Base-by-base conservation (phyloP, 2,329 filamentous ascomycete genomes). In the Tolypocladium sp. region DNA sequence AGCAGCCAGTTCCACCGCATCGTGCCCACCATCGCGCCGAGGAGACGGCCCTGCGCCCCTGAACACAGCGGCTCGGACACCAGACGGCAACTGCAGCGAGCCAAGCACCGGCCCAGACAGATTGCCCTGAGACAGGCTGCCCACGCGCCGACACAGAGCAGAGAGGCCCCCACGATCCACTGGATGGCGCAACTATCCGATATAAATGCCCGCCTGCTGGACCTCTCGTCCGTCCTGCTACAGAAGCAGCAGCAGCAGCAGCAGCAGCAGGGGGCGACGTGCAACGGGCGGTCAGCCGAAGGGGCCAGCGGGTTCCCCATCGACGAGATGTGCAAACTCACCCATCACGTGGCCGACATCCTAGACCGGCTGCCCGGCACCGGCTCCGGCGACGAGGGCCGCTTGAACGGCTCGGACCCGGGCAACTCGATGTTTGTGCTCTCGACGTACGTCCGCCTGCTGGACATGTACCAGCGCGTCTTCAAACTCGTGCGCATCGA, bases 291-390 rank as follows among this genome's bases (percentile, higher is more conserved):
- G 65, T 59, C 64, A 60, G 59, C 67, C 62, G 41, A 33, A 42
- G 68, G 60, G 46, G 60, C 57, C 30, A 61, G 61, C 59, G 70
- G 66, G 30, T 77, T 77, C 54, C 74, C 75, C 3, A 70, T 77
- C 40, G 73, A 76, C 53, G 70, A 71, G 41, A 71, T 77, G 65
- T 77, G 76, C 64, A 68, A 73, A 57, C 67, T 77, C 30, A 76
- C 75, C 5, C 70, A 70, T 7, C 59, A 64, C 7, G 71, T 77
- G 9, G 68, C 74, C 20, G 70, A 76, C 38, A 67, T 72, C 1
- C 61, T 76, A 6, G 69, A 74, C 52, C 64, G 67, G 27, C 58
- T 69, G 2, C 60, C 65, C 0, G 57, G 61, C 2, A 60, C 58
- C 4, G 25, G 57, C 30, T 27, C 56, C 7, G 60, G 63, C 38